Base-by-base conservation (phyloP, 805 yeast species). In the Helenozyma baotianmanensis region DNA sequence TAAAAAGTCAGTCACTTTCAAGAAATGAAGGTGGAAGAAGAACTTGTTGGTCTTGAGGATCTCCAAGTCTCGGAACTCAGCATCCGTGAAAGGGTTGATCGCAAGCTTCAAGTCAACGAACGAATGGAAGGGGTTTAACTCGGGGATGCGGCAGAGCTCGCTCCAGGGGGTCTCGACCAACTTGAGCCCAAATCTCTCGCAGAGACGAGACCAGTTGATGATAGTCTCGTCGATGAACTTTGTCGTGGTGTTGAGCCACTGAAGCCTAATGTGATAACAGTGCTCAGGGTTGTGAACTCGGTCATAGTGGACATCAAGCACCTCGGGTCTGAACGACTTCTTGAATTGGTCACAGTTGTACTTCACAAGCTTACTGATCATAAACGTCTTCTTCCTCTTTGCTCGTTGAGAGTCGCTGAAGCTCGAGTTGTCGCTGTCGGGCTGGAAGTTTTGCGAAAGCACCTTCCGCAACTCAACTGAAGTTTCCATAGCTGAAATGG, bases 261-360 rank as follows among this genome's bases (percentile, higher is more conserved):
- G 97, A 10, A 90, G 56, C 29, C 96, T 68, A 21, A 92, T 72
- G 51, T 90, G 97, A 62, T 80, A 92, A 52, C 97, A 89, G 49
- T 89, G 95, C 45, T 84, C 90, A 0, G 97, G 96, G 51, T 89
- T 90, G 54, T 88, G 96, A 3, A 89, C 89, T 27, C 80, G 72
- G 53, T 92, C 99, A 50, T 86, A 85, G 58, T 90, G 97, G 1
- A 92, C 87, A 5, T 78, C 77, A 27, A 88, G 67, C 2, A 79
- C 57, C 46, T 92, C 98, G 0, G 82, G 82, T 35, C 88, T 75
- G 55, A 78, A 78, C 0, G 96, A 86, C 39, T 77, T 70, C 2
- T 68, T 64, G 18, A 70, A 61, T 0, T 90, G 84, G 52, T 92
- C 98, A 12, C 87, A 74, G 53, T 90, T 85, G 45, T 76, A 75